These are phyloP conservation scores for Cryptococcus sp. DNA, from an alignment of 1,284 basidiomycete species.

Conservation along the genomic window DNA sequence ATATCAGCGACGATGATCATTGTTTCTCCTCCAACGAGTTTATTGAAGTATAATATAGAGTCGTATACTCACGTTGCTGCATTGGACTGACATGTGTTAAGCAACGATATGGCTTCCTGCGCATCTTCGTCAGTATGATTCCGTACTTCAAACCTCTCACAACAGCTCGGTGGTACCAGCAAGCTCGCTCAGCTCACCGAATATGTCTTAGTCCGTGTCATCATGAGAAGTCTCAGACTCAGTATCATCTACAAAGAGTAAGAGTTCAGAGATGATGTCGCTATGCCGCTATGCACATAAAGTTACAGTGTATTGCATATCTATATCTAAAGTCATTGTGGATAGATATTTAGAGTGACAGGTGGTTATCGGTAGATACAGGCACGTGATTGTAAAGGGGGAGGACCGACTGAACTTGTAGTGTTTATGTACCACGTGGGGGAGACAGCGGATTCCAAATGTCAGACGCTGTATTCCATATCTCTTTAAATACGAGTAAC, in stretches of 20 bases:
- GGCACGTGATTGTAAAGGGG: no score
- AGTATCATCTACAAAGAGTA: constrained; percentile 28
- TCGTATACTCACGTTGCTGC: constrained; percentile 63
- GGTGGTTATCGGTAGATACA: no score
- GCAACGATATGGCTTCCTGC: constrained; percentile 73
- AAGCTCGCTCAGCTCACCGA: constrained; percentile 17
- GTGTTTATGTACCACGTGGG: no score
- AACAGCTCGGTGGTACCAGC: not conserved
- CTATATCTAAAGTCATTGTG: no score
- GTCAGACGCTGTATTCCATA: no score
- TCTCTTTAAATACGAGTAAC: no score
- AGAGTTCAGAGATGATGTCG: no score
- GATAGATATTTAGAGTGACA: no score
- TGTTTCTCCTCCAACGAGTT: not conserved
- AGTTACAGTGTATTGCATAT: no score
- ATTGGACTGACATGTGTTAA: constrained; percentile 94
- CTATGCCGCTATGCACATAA: no score
- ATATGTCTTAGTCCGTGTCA: constrained; percentile 35
- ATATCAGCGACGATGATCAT: not conserved
- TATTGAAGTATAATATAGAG: not conserved
- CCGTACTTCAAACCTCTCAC: not conserved
- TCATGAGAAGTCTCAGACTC: constrained; percentile 26
- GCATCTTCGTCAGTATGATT: constrained; percentile 4
- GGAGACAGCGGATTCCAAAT: no score
- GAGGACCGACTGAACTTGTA: no score